Conservation (phyloP, 164 flowering plant genomes). For the Litsea cubeba region DNA sequence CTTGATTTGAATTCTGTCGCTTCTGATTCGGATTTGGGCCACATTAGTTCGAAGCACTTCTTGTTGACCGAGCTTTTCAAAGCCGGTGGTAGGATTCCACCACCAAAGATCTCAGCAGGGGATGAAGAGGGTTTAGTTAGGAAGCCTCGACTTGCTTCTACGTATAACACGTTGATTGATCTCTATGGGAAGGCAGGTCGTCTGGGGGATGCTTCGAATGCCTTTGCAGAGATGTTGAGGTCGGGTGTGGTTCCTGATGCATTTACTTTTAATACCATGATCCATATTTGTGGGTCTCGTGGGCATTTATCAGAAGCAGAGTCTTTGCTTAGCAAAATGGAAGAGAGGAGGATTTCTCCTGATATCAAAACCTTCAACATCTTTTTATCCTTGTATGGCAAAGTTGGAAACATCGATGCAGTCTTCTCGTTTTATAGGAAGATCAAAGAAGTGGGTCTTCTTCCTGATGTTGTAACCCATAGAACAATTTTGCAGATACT, state of each 20-base stretch:
- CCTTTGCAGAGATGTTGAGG: slow-evolving; percentile 74
- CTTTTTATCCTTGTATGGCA: slow-evolving; percentile 66
- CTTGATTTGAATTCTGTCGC: slow-evolving; percentile 4
- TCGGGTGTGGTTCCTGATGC: slow-evolving; percentile 73
- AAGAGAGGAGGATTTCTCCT: slow-evolving; percentile 62
- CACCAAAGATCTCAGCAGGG: slow-evolving; percentile 12
- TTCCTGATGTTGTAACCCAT: slow-evolving; percentile 63
- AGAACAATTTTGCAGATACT: slow-evolving; percentile 59
- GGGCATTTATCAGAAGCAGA: slow-evolving; percentile 77
- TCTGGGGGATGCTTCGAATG: slow-evolving; percentile 66
- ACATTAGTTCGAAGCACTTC: slow-evolving; percentile 60
- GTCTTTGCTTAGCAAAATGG: slow-evolving; percentile 70
- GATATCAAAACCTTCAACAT: slow-evolving; percentile 85
- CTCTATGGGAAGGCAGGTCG: slow-evolving; percentile 92
- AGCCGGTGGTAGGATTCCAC: slow-evolving; percentile 55
- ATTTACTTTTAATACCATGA: slow-evolving; percentile 89
- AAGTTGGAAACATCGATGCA: slow-evolving; percentile 55
- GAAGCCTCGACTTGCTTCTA: slow-evolving; percentile 61
- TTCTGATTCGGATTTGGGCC: slow-evolving; percentile 21
- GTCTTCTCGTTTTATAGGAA: slow-evolving; percentile 55
- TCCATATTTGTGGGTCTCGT: slow-evolving; percentile 69
- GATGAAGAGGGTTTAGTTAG: slow-evolving; percentile 24
- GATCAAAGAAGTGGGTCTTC: slow-evolving; percentile 70
- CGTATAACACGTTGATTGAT: slow-evolving; percentile 81
- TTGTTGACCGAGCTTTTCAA: slow-evolving; percentile 78